Percentiles rank a stretch among this genome's conserved stretches.
Evolutionary conservation across 176 grass and related monocot genomes (phyloP).

Genomic region (Aegilops sharonensis): DNA sequence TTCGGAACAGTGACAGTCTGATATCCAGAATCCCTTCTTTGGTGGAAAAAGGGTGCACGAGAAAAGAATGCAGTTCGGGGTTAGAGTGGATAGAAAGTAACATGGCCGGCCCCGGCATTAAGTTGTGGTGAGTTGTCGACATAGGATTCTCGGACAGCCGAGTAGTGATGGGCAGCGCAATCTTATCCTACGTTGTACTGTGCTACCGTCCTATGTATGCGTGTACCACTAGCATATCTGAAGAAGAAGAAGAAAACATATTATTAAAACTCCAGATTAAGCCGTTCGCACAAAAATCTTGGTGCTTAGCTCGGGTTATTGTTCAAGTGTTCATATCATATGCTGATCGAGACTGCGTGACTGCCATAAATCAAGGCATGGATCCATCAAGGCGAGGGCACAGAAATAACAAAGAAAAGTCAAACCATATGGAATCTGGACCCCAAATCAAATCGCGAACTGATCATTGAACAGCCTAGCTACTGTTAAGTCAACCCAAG

Average conservation of each 20-base stretch:
- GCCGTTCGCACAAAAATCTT: neutral
- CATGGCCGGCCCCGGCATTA: conserved; percentile 23
- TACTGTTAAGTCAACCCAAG: conserved; percentile 31
- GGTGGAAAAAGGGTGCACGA: conserved; percentile 8
- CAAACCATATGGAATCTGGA: conserved; percentile 20
- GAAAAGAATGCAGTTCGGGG: conserved; percentile 23
- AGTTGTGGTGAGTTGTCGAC: conserved; percentile 35
- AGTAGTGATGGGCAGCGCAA: conserved; percentile 37
- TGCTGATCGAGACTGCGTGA: neutral
- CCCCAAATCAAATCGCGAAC: conserved; percentile 32
- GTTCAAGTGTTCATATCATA: neutral
- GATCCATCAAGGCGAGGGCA: neutral
- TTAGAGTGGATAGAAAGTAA: conserved; percentile 28
- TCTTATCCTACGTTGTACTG: conserved; percentile 49
- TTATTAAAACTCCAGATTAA: neutral
- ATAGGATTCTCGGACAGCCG: conserved; percentile 34
- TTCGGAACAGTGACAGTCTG: conserved; percentile 30
- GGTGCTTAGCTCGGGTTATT: neutral
- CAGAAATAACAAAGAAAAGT: neutral
- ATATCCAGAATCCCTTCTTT: conserved; percentile 42
- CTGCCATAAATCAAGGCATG: neutral
- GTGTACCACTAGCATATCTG: neutral
- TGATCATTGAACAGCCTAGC: conserved; percentile 26
- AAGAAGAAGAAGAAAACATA: neutral
- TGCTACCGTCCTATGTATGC: conserved; percentile 27